Evolutionary conservation across 129 eudicot genomes (phyloP).

Genomic region (Flaveria ramosissima): DNA sequence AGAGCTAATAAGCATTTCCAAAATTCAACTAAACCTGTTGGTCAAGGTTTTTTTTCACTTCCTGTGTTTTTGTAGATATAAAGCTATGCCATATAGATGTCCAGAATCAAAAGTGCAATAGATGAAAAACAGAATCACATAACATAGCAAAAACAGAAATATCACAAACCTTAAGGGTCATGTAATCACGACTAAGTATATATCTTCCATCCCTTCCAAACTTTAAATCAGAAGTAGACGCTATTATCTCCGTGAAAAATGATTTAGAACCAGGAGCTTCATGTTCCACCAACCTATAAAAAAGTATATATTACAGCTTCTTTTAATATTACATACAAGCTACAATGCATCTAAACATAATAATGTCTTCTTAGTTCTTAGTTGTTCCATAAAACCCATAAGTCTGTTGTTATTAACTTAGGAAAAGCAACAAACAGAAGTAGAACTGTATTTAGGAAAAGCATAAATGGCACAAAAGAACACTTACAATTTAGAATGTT

Average conservation of each 20-base stretch:
- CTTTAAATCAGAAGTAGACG: conserved; percentile 95
- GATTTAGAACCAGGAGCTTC: conserved; percentile 98
- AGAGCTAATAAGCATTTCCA: conserved; percentile 18
- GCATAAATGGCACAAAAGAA: background rate
- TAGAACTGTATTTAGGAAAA: background rate
- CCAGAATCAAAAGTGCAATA: conserved; percentile 3
- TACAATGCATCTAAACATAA: background rate
- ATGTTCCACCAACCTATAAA: conserved; percentile 87
- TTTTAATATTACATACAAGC: conserved; percentile 4
- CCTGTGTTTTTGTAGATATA: background rate
- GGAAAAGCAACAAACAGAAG: conserved; percentile 8
- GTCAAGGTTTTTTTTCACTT: background rate
- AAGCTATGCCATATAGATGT: conserved; percentile 5
- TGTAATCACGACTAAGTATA: conserved; percentile 94
- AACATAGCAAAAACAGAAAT: conserved; percentile 5
- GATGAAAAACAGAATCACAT: conserved; percentile 2
- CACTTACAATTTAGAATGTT: conserved; percentile 90
- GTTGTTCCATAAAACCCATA: background rate
- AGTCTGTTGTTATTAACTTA: background rate
- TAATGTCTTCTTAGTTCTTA: conserved; percentile 1
- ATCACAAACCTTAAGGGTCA: conserved; percentile 90
- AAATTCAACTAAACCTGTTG: background rate
- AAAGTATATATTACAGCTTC: conserved; percentile 6
- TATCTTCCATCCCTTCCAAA: conserved; percentile 94
- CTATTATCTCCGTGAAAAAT: conserved; percentile 97